These are phyloP conservation scores for Wickerhamiella vanderwaltii DNA, from an alignment of 805 yeast genomes.

Conservation along the genomic window DNA sequence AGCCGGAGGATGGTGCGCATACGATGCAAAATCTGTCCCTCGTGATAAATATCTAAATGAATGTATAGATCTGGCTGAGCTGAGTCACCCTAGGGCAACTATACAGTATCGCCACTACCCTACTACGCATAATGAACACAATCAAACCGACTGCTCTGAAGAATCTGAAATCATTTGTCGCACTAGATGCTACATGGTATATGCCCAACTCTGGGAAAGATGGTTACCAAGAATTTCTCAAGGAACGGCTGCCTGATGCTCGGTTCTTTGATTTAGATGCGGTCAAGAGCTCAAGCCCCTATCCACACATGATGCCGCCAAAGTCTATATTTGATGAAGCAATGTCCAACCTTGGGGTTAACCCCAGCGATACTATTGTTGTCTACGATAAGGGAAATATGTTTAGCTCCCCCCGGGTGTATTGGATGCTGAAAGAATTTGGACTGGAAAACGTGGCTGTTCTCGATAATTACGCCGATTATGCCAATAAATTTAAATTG, in stretches of 20 bases:
- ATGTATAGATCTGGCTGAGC: no score
- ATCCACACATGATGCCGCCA: constrained; percentile 86
- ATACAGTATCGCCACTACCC: no score
- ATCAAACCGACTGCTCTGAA: constrained; percentile 16
- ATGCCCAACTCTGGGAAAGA: constrained; percentile 60
- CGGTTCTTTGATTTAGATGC: constrained; percentile 70
- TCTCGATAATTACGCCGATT: constrained; percentile 54
- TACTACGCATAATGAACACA: constrained; percentile 6
- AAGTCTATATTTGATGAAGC: constrained; percentile 41
- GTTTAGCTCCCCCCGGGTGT: constrained; percentile 81
- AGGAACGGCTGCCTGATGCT: constrained; percentile 52
- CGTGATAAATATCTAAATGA: no score
- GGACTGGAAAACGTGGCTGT: constrained; percentile 62
- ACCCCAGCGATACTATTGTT: constrained; percentile 45
- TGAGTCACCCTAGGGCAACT: no score
- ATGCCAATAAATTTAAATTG: constrained; percentile 35
- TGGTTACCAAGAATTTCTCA: constrained; percentile 36
- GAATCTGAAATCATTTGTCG: constrained; percentile 28
- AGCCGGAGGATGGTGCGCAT: no score
- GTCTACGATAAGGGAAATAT: constrained; percentile 78
- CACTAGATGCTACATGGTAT: constrained; percentile 88
- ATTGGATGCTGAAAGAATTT: constrained; percentile 76
- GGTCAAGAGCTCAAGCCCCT: constrained; percentile 49
- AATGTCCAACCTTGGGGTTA: constrained; percentile 25
- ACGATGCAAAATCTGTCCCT: no score